A percentile compares a stretch with the other conserved stretches of the same genome.
Conservation (phyloP, 768 basidiomycete genomes). For the Exidia glandulosa region DNA sequence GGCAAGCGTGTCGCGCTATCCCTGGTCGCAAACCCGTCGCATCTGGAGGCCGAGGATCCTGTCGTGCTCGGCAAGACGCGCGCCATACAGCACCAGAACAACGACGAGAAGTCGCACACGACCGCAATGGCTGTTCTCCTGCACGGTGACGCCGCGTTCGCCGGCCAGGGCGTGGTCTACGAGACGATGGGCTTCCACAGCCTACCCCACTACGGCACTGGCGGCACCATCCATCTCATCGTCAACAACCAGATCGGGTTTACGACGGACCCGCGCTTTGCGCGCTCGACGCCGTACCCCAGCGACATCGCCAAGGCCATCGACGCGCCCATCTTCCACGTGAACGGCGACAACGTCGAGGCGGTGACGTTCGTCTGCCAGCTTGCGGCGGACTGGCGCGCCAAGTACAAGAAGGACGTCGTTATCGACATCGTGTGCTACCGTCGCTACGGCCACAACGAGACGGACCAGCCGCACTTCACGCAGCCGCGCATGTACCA, state of each 20-base stretch:
- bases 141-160: slow-evolving; percentile 97
- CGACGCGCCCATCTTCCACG: slow-evolving; percentile 98
- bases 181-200: slow-evolving; percentile 99
- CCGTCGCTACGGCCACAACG: slow-evolving; percentile 98
- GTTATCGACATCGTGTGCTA: slow-evolving; percentile 98
- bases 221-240: slow-evolving; percentile 95
- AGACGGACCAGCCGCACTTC: slow-evolving; percentile 97
- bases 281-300: slow-evolving; percentile 94
- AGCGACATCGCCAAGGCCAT: slow-evolving; percentile 98
- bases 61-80: slow-evolving; percentile 99
- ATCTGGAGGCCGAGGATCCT: slow-evolving; percentile 93
- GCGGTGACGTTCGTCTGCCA: slow-evolving; percentile 98
- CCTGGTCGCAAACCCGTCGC: slow-evolving; percentile 96
- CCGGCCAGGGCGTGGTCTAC: slow-evolving; percentile 96
- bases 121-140: slow-evolving; percentile 92
- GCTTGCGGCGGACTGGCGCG: slow-evolving; percentile 94
- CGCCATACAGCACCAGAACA: slow-evolving; percentile 89
- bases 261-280: slow-evolving; percentile 95
- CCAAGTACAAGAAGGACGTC: slow-evolving; percentile 98
- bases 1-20: slow-evolving; percentile 97
- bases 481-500: slow-evolving; percentile 99
- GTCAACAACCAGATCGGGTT: slow-evolving; percentile 99
- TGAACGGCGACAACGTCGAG: slow-evolving; percentile 97
- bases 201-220: slow-evolving; percentile 90
- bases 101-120: slow-evolving; percentile 66